phyloP scores from a whole-genome alignment of 345 rosid species.

The Gossypium sturtianum region DNA sequence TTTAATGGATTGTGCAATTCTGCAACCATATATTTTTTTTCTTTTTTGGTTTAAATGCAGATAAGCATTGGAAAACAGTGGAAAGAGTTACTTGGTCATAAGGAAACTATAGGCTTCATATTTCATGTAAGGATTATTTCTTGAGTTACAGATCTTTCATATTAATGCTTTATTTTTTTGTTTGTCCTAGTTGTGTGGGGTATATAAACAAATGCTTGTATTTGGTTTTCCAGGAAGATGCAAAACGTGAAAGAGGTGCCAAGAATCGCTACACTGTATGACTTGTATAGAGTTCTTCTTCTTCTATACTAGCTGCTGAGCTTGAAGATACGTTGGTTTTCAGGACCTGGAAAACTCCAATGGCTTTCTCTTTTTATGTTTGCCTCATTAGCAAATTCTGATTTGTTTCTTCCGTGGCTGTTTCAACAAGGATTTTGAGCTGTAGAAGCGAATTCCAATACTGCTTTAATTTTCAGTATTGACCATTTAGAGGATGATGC shows the following conservation, averaged over 20 bases:
- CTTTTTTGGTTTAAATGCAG: slow-evolving; percentile 28
- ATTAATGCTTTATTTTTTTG: neutral
- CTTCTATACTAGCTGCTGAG: neutral
- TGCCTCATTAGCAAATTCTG: neutral
- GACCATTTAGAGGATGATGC: neutral
- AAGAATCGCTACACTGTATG: slow-evolving; percentile 55
- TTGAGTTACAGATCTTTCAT: neutral
- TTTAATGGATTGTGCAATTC: neutral
- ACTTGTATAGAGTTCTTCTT: slow-evolving; percentile 16
- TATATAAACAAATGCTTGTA: neutral
- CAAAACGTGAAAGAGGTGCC: slow-evolving; percentile 50
- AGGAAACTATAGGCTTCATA: slow-evolving; percentile 65
- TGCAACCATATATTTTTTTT: neutral
- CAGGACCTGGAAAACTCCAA: neutral
- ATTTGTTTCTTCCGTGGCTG: neutral
- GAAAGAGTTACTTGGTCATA: slow-evolving; percentile 76
- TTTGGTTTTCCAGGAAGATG: slow-evolving; percentile 56
- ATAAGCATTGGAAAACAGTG: slow-evolving; percentile 81
- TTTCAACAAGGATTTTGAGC: neutral
- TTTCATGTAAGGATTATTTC: slow-evolving; percentile 49
- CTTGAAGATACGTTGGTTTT: neutral
- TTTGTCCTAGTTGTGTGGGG: neutral
- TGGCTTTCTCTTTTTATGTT: neutral
- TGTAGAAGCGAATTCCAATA: neutral
- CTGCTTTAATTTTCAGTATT: too few species aligned